Evolutionary conservation across 192 early-diverging fungal species (phyloP), one percentile per base, ranked within the genome.

Genomic region (Piromyces sp.): DNA sequence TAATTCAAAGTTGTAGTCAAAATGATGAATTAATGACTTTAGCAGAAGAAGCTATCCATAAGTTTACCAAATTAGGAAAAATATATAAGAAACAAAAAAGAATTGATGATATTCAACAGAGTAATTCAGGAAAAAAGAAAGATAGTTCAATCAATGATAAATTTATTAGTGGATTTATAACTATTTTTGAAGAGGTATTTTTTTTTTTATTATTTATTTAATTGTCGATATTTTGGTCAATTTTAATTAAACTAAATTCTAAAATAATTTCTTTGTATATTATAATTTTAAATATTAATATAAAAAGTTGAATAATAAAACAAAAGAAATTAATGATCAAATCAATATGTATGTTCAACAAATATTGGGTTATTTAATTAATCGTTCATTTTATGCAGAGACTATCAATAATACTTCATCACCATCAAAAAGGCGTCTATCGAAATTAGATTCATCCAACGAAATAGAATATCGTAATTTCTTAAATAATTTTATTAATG

Each of bases 401-500:
- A 68, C 51, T n/a, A 26, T 68, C 6, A 68, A 28, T n/a, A 26
- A 68, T 68, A 68, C 51, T 3, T 68, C 51, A 9, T 68, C 51
- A 28, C 51, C 51, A 11, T 68, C 51, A 26, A 68, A 68, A 68
- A 68, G 51, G 9, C 51, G 51, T n/a, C 22, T 68, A 26, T 68
- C 51, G 9, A 30, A 79, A 51, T 78, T 81, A 17, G 68, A 26
- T 30, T 83, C 30, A 37, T 84, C 85, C 28, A 90, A 88, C 37
- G 94, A 93, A 29, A 86, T 87, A 1, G 96, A 96, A 42, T 97
- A 96, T 84, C 87, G 91, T 30, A 83, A 83, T 0, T 84, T 95
- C 16, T 82, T 98, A 22, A 94, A 96, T 31, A 85, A 87, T 36
- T 85, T 96, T 51, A 83, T 96, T 30, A 86, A 90, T 19, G 95